A percentile compares a stretch with the other conserved stretches of the same genome.
Conservation (phyloP, 306 rosid genomes). For the Prunus fruticosa region DNA sequence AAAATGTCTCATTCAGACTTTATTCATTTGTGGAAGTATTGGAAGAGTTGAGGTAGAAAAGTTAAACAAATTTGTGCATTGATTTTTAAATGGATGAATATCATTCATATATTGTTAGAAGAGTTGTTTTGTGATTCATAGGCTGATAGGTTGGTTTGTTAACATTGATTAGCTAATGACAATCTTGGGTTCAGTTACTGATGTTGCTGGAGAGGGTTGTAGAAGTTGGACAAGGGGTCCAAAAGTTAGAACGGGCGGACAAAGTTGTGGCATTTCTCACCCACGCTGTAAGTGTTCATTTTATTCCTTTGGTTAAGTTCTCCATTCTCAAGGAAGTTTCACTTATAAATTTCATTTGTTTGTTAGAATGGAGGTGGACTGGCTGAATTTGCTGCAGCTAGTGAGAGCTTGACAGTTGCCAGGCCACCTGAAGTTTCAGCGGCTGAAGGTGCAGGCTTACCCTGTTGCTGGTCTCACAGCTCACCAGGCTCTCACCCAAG, state of each 20-base stretch:
- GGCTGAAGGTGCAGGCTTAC: conserved; percentile 54
- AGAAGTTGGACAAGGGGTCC: conserved; percentile 51
- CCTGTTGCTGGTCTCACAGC: conserved; percentile 67
- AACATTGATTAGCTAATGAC: not conserved
- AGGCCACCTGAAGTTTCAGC: conserved; percentile 64
- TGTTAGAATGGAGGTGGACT: conserved; percentile 65
- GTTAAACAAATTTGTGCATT: not conserved
- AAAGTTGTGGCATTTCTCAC: conserved; percentile 50
- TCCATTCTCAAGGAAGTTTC: not conserved
- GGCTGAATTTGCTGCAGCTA: conserved; percentile 55
- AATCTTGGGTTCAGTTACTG: conserved; percentile 40
- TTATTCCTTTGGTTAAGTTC: not conserved
- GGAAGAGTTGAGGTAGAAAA: not conserved
- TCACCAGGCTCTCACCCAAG: conserved; percentile 54
- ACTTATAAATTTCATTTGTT: not conserved
- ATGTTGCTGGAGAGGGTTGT: conserved; percentile 63
- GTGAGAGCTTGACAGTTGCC: conserved; percentile 33
- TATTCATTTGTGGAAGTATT: not conserved
- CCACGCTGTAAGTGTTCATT: conserved; percentile 30
- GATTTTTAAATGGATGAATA: too few species aligned
- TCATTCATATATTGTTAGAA: not conserved
- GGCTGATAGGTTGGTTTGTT: not conserved
- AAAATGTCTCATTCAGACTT: too few species aligned
- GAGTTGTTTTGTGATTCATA: not conserved
- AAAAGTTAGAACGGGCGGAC: conserved; percentile 58